Base-by-base conservation (phyloP, 2,329 filamentous ascomycete genomes). In the Alternaria viburni region DNA sequence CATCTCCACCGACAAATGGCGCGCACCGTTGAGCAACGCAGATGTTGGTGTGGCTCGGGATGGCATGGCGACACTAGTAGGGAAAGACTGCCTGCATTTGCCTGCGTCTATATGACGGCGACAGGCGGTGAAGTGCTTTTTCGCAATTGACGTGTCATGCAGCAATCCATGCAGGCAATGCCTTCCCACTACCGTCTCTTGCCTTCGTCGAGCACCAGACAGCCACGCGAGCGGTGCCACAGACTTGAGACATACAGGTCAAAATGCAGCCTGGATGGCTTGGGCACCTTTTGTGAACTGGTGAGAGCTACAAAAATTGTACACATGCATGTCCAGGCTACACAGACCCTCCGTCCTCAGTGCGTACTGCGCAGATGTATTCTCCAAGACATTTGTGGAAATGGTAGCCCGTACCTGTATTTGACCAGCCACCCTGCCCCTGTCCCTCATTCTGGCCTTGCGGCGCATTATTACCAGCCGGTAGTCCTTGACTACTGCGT, bases 401-500 rank as follows among this genome's bases (percentile, higher is more conserved):
- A 61, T 54, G 59, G 36, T 43, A 57, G 21, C 63, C 67, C 79
- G 64, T 81, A 81, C 79, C 79, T 77, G 75, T 73, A 60, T 71
- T 71, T 66, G 69, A 69, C 79, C 79, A 81, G 21, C 64, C 73
- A 23, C 69, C 69, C 45, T 72, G 72, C 59, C 77, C 72, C 64
- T 81, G 71, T 61, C 79, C 71, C 61, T 81, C 80, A 11, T 57
- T 65, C 46, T 75, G 74, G 49, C 59, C 63, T 36, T 73, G 68
- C 28, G 72, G 67, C 55, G 71, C 57, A 9, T 69, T 71, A 58
- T 79, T 77, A 65, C 77, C 70, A 28, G 68, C 74, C 56, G 71
- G 70, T 9, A 73, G 57, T 46, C 80, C 81, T 65, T 82, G 79
- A 69, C 82, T 83, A 59, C 74, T 79, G 70, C 77, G 75, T 57